phyloP scores from a whole-genome alignment of 345 rosid species.

The Iberis pinnata region DNA sequence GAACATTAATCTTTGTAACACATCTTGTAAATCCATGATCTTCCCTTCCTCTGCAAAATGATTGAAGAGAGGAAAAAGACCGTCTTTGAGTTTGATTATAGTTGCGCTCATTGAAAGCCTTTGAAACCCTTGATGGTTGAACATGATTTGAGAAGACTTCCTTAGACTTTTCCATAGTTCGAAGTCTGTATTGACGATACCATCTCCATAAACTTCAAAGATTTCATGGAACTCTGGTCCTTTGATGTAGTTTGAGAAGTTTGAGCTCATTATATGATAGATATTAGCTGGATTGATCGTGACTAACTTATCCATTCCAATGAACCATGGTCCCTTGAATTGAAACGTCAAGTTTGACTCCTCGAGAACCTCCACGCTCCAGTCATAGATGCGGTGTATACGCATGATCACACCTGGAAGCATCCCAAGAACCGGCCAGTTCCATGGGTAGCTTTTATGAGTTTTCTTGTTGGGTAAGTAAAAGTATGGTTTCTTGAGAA shows the following conservation, averaged over 20 bases:
- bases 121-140: conserved; percentile 12
- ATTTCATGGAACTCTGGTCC: conserved; percentile 28
- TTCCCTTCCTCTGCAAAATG: conserved; percentile 7
- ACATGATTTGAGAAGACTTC: neutral
- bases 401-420: conserved; percentile 6
- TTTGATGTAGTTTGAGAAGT: conserved; percentile 27
- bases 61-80: conserved; percentile 25
- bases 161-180: conserved; percentile 16
- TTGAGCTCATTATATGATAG: conserved; percentile 23
- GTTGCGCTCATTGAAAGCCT: neutral
- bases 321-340: conserved; percentile 25
- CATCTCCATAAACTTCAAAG: conserved; percentile 27
- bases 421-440: conserved; percentile 30
- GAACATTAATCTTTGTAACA: conserved; percentile 36
- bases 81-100: conserved; percentile 1
- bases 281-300: conserved; percentile 29
- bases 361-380: conserved; percentile 5
- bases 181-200: conserved; percentile 19
- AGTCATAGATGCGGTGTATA: neutral
- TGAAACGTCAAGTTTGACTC: conserved; percentile 11
- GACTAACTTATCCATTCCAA: conserved; percentile 11
- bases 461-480: neutral
- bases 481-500: neutral
- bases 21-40: conserved; percentile 31
- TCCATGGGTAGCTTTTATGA: conserved; percentile 10